Evolutionary conservation across 2,329 filamentous ascomycete genomes (phyloP), one percentile per base, ranked within the genome.

Genomic region (Cladosporium austrohemisphaericum): DNA sequence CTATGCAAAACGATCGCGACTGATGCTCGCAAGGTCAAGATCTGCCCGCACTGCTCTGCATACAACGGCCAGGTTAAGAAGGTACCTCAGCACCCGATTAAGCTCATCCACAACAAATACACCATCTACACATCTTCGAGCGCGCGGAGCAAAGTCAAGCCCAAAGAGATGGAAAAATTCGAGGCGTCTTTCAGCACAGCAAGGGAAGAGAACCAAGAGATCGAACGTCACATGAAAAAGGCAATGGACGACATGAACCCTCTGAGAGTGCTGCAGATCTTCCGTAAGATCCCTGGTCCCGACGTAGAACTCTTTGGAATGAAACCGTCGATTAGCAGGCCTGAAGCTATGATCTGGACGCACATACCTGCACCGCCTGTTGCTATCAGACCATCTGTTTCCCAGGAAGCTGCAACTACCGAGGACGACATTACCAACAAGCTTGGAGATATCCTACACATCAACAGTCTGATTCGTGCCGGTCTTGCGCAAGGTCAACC

Each of bases 311-410:
- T 98, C 18, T 76, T 98, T 1, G 92, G 92, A 4, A 80, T 98
- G 60, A 84, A 96, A 61, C 88, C 91, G 1, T 77, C 81, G 11
- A 90, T 95, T 60, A 89, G 89, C 9, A 80, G 91, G 14, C 93
- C 93, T 0, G 93, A 98, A 66, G 95, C 95, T 83, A 94, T 97
- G 67, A 82, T 98, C 36, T 98, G 93, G 93, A 91, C 95, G 64
- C 95, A 90, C 62, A 78, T 98, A 28, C 93, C 93, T 1, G 92
- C 92, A 1, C 92, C 93, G 1, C 93, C 93, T 0, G 88, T 97
- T 5, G 94, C 89, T 58, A 95, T 98, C 60, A 80, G 93, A 52
- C 93, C 93, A 0, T 96, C 91, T 0, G 93, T 98, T 14, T 86
- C 86, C 23, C 93, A 97, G 67, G 93, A 97, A 55, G 88, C 83